phyloP scores from a whole-genome alignment of 768 basidiomycete species.

The Kwoniella pini region DNA sequence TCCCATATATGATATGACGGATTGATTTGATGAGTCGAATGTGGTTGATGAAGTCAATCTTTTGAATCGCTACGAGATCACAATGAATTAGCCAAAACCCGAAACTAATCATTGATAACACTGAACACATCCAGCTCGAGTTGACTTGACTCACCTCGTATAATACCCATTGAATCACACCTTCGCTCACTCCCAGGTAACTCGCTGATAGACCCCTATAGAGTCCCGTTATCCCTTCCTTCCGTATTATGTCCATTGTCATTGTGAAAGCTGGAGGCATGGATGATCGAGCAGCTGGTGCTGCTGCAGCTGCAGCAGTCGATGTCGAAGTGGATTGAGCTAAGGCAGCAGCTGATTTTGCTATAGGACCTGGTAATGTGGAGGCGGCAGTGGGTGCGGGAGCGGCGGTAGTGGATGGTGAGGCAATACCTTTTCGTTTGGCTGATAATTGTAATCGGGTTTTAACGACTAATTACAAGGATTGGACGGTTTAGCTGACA shows the following conservation, averaged over 20 bases:
- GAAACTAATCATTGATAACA: neutral
- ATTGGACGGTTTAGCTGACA: neutral
- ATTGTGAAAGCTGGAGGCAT: conserved; percentile 41
- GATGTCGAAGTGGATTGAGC: conserved; percentile 16
- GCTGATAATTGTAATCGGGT: conserved; percentile 80
- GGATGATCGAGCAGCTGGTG: conserved; percentile 1
- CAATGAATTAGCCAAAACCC: neutral
- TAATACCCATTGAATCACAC: conserved; percentile 94
- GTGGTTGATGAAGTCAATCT: conserved; percentile 57
- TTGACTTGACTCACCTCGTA: conserved; percentile 67
- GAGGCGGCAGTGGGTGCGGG: conserved; percentile 33
- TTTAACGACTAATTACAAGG: conserved; percentile 70
- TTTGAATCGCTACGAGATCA: conserved; percentile 64
- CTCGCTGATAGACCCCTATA: conserved; percentile 95
- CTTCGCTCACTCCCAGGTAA: conserved; percentile 92
- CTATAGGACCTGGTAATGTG: conserved; percentile 34
- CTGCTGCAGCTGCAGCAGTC: conserved; percentile 8
- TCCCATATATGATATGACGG: conserved; percentile 31
- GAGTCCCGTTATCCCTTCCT: conserved; percentile 82
- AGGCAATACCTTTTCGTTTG: conserved; percentile 27
- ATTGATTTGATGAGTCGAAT: conserved; percentile 13
- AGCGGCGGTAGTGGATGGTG: conserved; percentile 40
- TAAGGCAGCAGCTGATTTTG: conserved; percentile 36
- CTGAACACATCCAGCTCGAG: too few species aligned
- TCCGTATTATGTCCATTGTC: conserved; percentile 71